Base-by-base conservation (phyloP, 2,329 filamentous ascomycete species). In the Talaromyces sp. region DNA sequence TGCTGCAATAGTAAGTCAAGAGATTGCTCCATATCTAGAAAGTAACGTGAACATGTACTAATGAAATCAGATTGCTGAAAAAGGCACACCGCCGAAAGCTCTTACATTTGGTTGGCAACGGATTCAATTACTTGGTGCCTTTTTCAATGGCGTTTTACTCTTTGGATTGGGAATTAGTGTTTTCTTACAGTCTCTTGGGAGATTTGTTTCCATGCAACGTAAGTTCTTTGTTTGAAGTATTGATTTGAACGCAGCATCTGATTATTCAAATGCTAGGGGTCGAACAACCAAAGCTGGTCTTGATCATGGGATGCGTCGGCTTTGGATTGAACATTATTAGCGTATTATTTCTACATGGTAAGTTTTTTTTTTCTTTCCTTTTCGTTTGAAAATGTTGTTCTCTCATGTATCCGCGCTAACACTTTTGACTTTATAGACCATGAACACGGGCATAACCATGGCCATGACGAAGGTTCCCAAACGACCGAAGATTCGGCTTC, bases 121-220 rank as follows among this genome's bases (percentile, higher is more conserved):
- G 33, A 85, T 86, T 13, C 80, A 82, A 11, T 70, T 89, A 1
- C 76, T 91, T 0, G 87, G 87, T 3, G 86, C 86, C 20, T 91
- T 91, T 70, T 91, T 91, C 79, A 91, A 91, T 62, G 87, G 87
- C 20, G 84, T 86, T 1, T 88, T 91, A 54, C 78, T 91, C 1
- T 70, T 90, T n/a, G 87, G 86, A 1, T 74, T 91, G 1, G 86
- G 86, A 1, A 68, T 90, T 36, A 89, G 86, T 68, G 88, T 90
- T 42, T 80, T 86, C 30, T 73, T 90, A 2, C 87, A 90, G 64
- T 84, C 86, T 0, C 78, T 90, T 37, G 86, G 90, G 70, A 77
- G 87, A 35, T 90, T 60, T 27, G 43, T 60, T 30, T 49, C 52
- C 2, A 2, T 57, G n/a, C 47, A 55, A 37, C n/a, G 55, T 57